A percentile compares a stretch with the other conserved stretches of the same genome.
Conservation (phyloP, 352 stramenopile genomes). For the Peronosclerospora sorghi region DNA sequence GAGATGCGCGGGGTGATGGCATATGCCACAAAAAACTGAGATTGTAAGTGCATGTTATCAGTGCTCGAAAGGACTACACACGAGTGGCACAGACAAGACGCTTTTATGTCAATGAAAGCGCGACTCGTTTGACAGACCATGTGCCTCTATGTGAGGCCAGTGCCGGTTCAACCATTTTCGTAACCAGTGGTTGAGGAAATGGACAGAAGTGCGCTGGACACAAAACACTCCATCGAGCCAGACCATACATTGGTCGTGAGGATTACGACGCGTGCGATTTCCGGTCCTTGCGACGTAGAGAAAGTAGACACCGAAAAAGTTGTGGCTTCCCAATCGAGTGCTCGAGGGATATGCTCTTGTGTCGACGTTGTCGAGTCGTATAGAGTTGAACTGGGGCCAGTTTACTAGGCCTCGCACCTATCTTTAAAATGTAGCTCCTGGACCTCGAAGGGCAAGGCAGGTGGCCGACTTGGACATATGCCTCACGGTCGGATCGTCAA, state of each 20-base stretch:
- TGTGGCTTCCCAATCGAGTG: background rate
- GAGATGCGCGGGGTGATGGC: conserved; percentile 3
- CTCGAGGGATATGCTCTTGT: no score
- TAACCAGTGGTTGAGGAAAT: conserved; percentile 16
- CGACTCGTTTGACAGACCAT: no score
- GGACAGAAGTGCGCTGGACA: conserved; percentile 18
- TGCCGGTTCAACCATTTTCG: conserved; percentile 4
- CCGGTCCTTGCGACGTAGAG: background rate
- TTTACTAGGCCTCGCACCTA: conserved; percentile 1
- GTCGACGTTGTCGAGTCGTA: conserved; percentile 8
- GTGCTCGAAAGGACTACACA: background rate
- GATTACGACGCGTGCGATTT: background rate
- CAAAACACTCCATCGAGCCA: conserved; percentile 5
- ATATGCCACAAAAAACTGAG: background rate
- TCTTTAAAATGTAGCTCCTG: background rate
- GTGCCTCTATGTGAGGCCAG: conserved; percentile 12
- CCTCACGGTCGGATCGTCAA: conserved; percentile 10
- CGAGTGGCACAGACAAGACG: no score
- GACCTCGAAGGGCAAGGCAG: conserved; percentile 6
- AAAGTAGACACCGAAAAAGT: conserved; percentile 1
- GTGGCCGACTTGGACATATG: background rate
- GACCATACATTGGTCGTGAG: background rate
- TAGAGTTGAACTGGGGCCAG: conserved; percentile 13
- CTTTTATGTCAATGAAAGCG: conserved; percentile 21
- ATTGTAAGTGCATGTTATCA: background rate